phyloP scores from a whole-genome alignment of 2,329 filamentous ascomycete genomes.

The Trichoderma arundinaceum region DNA sequence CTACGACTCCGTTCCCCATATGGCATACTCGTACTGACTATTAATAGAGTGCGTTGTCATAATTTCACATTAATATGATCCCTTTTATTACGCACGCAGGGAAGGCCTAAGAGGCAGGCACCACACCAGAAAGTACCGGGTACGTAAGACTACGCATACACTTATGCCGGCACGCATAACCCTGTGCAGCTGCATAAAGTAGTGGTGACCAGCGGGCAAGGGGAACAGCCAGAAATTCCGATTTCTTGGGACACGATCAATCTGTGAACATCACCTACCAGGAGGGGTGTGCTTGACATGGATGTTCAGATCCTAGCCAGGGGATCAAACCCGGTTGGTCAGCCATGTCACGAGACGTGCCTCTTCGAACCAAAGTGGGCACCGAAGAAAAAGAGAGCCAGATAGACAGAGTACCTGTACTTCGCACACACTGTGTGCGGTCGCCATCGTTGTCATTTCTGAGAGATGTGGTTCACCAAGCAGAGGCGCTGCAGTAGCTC shows the following conservation, averaged over 20 bases:
- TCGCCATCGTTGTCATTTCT: not conserved
- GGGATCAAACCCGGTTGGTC: conserved; percentile 23
- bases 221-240: conserved; percentile 7
- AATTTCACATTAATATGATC: conserved; percentile 12
- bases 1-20: not conserved
- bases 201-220: not conserved
- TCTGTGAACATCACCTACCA: conserved; percentile 25
- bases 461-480: not conserved
- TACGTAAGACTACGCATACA: not conserved
- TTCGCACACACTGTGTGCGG: not conserved
- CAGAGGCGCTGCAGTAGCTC: not conserved
- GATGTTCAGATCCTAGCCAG: conserved; percentile 27
- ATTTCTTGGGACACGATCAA: conserved; percentile 29
- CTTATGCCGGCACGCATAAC: not conserved
- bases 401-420: not conserved
- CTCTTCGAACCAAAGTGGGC: conserved; percentile 15
- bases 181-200: conserved; percentile 7
- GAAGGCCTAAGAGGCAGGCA: not conserved
- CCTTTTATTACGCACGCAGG: conserved; percentile 10
- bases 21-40: not conserved
- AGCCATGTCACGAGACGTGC: conserved; percentile 23
- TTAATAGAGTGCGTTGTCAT: conserved; percentile 10
- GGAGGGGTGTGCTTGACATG: conserved; percentile 2
- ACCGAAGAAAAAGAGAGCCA: not conserved
- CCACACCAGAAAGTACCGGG: not conserved